A percentile compares a stretch with the other conserved stretches of the same genome.
Evolutionary conservation across 1,284 basidiomycete genomes (phyloP).

Genomic region (Dichomitus squalens): DNA sequence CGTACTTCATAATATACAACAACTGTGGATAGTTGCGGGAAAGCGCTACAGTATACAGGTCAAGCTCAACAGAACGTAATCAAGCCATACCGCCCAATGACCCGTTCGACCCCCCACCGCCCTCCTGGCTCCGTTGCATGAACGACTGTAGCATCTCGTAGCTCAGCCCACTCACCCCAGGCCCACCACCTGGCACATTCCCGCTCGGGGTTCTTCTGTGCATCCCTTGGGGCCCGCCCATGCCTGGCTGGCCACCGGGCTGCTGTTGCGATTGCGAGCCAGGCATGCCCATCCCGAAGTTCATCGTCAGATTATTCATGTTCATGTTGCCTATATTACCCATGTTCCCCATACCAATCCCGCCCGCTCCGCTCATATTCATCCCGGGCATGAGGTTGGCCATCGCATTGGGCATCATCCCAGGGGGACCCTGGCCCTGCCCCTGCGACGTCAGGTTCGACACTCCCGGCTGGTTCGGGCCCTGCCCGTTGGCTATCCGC

Average conservation of each 20-base stretch:
- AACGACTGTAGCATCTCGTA: constrained; percentile 65
- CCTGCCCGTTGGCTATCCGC: background rate
- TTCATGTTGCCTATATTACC: constrained; percentile 3
- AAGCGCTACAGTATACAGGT: too few relatives aligned
- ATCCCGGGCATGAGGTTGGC: constrained; percentile 6
- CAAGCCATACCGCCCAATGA: constrained; percentile 17
- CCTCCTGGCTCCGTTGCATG: constrained; percentile 49
- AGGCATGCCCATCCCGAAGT: constrained; percentile 19
- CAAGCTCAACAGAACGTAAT: too few relatives aligned
- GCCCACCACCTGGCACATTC: constrained; percentile 15
- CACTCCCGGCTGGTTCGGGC: constrained; percentile 8
- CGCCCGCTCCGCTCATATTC: background rate
- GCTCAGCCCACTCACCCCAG: constrained; percentile 29
- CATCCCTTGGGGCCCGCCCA: constrained; percentile 15
- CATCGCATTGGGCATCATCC: constrained; percentile 2
- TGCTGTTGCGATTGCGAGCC: constrained; percentile 6
- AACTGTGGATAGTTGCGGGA: too few relatives aligned
- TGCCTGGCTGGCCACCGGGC: constrained; percentile 4
- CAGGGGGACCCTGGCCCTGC: background rate
- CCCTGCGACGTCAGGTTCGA: constrained; percentile 2
- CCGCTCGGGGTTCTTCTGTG: constrained; percentile 29
- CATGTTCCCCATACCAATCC: background rate
- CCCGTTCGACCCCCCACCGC: constrained; percentile 12
- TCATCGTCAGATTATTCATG: constrained; percentile 4
- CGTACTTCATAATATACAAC: too few relatives aligned